Percentiles rank a stretch among this genome's conserved stretches.
phyloP scores from a whole-genome alignment of 2,329 filamentous ascomycete genomes.

The Aureobasidium melanogenum region DNA sequence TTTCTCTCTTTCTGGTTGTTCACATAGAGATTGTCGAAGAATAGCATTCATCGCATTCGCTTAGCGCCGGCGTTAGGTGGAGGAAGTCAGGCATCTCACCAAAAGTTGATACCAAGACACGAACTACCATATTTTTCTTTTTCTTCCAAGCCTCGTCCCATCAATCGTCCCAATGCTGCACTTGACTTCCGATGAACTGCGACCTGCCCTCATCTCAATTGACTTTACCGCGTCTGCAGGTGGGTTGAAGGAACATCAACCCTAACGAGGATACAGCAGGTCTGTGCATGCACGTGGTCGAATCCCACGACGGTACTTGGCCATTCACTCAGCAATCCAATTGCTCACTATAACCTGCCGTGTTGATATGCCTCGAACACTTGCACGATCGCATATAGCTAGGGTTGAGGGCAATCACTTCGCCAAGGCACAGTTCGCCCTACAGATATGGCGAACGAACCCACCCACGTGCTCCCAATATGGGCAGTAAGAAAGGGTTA shows the following conservation, averaged over 20 bases:
- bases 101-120: conserved; percentile 5
- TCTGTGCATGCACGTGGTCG: conserved; percentile 6
- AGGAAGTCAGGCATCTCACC: not conserved
- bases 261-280: not conserved
- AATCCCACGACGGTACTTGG: not conserved
- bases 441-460: not conserved
- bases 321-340: not conserved
- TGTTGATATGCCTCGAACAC: not conserved
- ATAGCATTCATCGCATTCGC: conserved; percentile 7
- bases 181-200: not conserved
- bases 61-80: conserved; percentile 10
- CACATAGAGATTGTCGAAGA: not conserved
- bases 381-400: not conserved
- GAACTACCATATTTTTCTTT: not conserved
- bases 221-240: conserved; percentile 1
- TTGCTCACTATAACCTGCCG: not conserved
- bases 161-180: not conserved
- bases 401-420: not conserved
- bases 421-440: not conserved
- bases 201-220: not conserved
- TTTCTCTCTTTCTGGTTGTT: not conserved
- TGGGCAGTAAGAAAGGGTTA: not conserved
- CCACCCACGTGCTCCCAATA: not conserved
- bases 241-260: not conserved
- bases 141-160: not conserved